Percentiles rank a stretch among this genome's conserved stretches.
Conservation (phyloP, 768 basidiomycete genomes). For the Lentinula detonsa region DNA sequence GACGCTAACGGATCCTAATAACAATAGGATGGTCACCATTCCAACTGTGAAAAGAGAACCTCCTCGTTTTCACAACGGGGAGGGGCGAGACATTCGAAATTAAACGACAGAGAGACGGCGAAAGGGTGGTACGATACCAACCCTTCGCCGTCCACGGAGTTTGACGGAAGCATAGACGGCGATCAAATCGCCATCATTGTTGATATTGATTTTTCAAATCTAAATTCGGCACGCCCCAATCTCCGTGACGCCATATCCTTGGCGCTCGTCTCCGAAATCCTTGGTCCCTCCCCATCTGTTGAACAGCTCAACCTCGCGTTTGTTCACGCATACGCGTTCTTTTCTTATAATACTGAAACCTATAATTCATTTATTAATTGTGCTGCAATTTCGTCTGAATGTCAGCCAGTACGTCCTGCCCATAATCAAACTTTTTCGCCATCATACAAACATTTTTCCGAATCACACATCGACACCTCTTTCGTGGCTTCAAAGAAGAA, state of each 20-base stretch:
- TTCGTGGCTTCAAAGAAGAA: constrained; percentile 9
- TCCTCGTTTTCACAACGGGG: neutral
- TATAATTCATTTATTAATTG: neutral
- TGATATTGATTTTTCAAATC: neutral
- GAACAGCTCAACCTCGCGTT: neutral
- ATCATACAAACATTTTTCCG: no score
- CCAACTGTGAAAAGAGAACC: neutral
- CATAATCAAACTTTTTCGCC: no score
- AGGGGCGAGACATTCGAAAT: neutral
- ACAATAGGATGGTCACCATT: neutral
- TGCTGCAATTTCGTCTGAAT: no score
- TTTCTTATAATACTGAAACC: neutral
- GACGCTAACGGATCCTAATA: constrained; percentile 7
- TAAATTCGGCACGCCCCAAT: neutral
- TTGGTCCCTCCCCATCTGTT: neutral
- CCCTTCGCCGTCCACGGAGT: no score
- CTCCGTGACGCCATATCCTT: neutral
- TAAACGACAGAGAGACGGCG: neutral
- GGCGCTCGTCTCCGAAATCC: neutral
- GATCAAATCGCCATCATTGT: constrained; percentile 7
- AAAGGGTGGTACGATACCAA: neutral
- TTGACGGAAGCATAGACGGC: neutral
- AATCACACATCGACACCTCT: neutral
- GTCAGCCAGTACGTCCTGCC: neutral
- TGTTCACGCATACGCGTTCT: neutral